Evolutionary conservation across 352 stramenopile genomes (phyloP).

Genomic region (Phytophthora podocarpi): DNA sequence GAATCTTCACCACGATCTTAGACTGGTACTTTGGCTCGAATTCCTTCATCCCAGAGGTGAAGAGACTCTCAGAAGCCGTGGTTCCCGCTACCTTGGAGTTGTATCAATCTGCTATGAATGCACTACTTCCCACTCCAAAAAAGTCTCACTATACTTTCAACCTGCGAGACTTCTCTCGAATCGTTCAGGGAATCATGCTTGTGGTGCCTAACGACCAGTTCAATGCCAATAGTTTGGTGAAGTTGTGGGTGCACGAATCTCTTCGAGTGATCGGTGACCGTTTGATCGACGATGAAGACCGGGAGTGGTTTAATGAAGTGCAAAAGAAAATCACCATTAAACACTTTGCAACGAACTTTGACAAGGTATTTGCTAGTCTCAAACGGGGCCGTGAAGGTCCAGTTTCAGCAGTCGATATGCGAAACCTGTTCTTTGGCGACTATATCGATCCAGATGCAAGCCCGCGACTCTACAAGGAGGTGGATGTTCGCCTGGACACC

Average conservation of each 20-base stretch:
- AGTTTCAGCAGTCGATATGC: slow-evolving; percentile 81
- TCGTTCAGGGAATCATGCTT: slow-evolving; percentile 94
- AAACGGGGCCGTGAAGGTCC: slow-evolving; percentile 76
- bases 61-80: slow-evolving; percentile 72
- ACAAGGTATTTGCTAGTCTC: slow-evolving; percentile 85
- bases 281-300: slow-evolving; percentile 92
- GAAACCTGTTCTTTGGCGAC: slow-evolving; percentile 94
- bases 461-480: slow-evolving; percentile 80
- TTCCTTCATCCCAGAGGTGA: slow-evolving; percentile 73
- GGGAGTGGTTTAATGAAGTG: slow-evolving; percentile 91
- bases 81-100: slow-evolving; percentile 92
- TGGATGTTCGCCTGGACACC: slow-evolving; percentile 66
- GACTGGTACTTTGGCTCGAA: slow-evolving; percentile 81
- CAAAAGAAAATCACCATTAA: slow-evolving; percentile 89
- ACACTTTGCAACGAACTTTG: slow-evolving; percentile 88
- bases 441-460: slow-evolving; percentile 86
- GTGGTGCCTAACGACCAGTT: slow-evolving; percentile 86
- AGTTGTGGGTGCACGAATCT: slow-evolving; percentile 95
- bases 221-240: slow-evolving; percentile 79
- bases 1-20: slow-evolving; percentile 94
- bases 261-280: slow-evolving; percentile 95
- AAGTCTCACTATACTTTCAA: slow-evolving; percentile 98
- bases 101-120: slow-evolving; percentile 86
- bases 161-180: slow-evolving; percentile 92
- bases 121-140: slow-evolving; percentile 91